Evolutionary conservation across 352 stramenopile genomes (phyloP), one percentile per base, ranked within the genome.

Genomic region (Sclerospora graminicola): DNA sequence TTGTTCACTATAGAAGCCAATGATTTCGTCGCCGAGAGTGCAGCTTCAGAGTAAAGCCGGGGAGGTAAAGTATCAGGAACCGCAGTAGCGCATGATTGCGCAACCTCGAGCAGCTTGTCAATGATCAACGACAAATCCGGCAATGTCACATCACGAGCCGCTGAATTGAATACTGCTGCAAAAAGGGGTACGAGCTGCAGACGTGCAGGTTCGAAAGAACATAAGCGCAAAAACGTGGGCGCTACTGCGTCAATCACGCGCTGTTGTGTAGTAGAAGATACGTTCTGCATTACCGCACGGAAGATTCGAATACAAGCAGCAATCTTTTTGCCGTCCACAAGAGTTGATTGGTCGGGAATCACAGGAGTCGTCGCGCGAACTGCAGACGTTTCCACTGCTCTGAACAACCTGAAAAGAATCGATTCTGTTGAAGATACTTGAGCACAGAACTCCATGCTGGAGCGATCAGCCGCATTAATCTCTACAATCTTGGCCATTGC

Each of bases 1-100:
- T 89, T 89, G 70, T 92, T 92, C 49, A 92, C 68, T 43, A 90
- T 86, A 13, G 81, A 89, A 16, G 76, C 81, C 6, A 92, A 61
- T 8, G 81, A 80, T 43, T 89, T 87, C 30, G 78, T 66, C 0
- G 77, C 60, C 6, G 72, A 84, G 0, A 86, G 51, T 28, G 77
- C 70, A 20, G 71, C 69, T 30, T 85, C 69, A 0, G 51, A 35
- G 41, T 63, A 59, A 8, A 86, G 51, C 27, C 41, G 49, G 15
- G 41, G 45, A 18, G 41, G 19, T 5, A 54, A 33, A 5, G 47
- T 41, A 8, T 57, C 45, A 0, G 41, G 10, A 1, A 63, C 24
- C 1, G 46, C 45, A 45, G 31, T 55, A 42, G 49, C 52, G 5
- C 54, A 30, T 23, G 59, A 65, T 48, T 89, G 80, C 1, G 81